Evolutionary conservation across 345 rosid genomes (phyloP), one percentile per base, ranked within the genome.

Genomic region (Populus tremula): DNA sequence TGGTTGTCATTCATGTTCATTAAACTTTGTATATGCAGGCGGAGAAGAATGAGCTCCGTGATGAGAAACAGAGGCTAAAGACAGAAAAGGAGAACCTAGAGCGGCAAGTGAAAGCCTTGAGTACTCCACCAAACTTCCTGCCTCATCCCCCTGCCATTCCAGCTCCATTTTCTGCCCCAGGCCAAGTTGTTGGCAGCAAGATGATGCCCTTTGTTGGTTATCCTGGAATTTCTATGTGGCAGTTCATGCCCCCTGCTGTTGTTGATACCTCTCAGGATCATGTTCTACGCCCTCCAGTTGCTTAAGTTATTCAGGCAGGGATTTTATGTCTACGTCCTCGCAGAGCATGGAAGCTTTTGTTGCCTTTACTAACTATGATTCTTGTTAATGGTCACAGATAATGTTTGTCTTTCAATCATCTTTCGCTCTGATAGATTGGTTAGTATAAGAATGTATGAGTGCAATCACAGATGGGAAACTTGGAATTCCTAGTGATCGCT

Each of bases 21-120:
- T 64, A n/a, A 47, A 36, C 17, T 80, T 75, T 63, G 23, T 47
- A 20, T 53, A 31, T 63, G 71, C 29, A 78, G 84, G 81, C 53
- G 9, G 81, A 82, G 78, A 82, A 82, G 78, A 82, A 74, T 14
- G 84, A 82, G 69, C 81, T 78, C 18, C 76, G 81, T 0, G 75
- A 82, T 64, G 84, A 82, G 69, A 82, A 82, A 62, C 84, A 74
- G 73, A 82, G 78, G 76, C 69, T 82, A 61, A 82, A 82, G 76
- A 74, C 54, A 0, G 81, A 78, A 72, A 82, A 77, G 70, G 81
- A 78, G 69, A 69, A 29, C 53, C 70, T 74, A 4, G 84, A 77
- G 75, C 54, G 27, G n/a, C 81, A 78, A 41, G 56, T 82, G 36
- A 74, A 53, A 69, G 29, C 62, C 11, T 3, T 69, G 45, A 77